Evolutionary conservation across 2,329 filamentous ascomycete genomes (phyloP).

Genomic region (Phyllosticta citriasiana): DNA sequence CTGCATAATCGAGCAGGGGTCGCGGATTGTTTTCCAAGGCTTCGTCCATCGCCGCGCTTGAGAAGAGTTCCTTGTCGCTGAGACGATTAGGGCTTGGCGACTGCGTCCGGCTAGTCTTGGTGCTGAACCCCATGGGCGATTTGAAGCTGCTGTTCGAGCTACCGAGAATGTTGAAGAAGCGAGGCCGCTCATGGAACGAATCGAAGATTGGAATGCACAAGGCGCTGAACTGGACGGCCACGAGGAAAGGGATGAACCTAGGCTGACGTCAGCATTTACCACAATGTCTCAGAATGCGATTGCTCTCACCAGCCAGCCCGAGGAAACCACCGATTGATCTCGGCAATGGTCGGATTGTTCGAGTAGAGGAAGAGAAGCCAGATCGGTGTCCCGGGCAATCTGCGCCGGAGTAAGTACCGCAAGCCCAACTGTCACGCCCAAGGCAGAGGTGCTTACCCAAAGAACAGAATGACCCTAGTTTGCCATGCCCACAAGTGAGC

Average conservation of each 20-base stretch:
- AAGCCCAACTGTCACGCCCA: neutral
- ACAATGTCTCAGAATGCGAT: neutral
- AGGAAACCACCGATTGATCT: slow-evolving; percentile 46
- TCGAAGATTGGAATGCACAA: slow-evolving; percentile 55
- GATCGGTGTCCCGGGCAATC: slow-evolving; percentile 55
- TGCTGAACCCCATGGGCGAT: neutral
- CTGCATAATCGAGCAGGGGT: slow-evolving; percentile 54
- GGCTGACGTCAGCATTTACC: neutral
- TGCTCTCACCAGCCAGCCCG: slow-evolving; percentile 51
- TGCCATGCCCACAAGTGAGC: slow-evolving; percentile 58
- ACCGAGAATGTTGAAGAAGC: neutral
- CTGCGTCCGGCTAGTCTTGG: neutral
- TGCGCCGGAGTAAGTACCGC: slow-evolving; percentile 17
- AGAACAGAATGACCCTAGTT: slow-evolving; percentile 44
- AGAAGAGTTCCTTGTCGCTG: neutral
- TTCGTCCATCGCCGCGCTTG: slow-evolving; percentile 53
- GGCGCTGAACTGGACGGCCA: slow-evolving; percentile 53
- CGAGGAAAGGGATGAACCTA: slow-evolving; percentile 47
- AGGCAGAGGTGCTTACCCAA: slow-evolving; percentile 22
- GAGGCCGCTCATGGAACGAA: neutral
- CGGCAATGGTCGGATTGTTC: slow-evolving; percentile 41
- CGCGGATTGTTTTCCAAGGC: slow-evolving; percentile 49
- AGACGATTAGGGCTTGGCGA: neutral
- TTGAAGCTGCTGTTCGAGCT: neutral
- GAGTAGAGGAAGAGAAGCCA: slow-evolving; percentile 51